Conservation (phyloP, 371 early-diverging fungal genomes). For the Rhizopus delemar region DNA sequence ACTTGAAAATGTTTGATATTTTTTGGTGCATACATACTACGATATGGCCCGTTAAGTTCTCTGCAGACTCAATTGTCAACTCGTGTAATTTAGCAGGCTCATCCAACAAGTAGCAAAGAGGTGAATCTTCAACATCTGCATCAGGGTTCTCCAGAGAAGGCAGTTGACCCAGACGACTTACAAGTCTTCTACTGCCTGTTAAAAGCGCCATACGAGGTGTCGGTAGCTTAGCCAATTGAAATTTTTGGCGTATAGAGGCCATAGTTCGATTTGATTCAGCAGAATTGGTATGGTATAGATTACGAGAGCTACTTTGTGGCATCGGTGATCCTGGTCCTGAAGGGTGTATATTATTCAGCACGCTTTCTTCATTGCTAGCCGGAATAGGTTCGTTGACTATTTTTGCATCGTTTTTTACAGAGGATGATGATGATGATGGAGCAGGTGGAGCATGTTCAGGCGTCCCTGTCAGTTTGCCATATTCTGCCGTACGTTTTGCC, state of each 20-base stretch:
- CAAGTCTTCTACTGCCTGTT: conserved; percentile 27
- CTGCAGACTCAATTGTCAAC: conserved; percentile 35
- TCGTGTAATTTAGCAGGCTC: conserved; percentile 34
- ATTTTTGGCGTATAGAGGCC: conserved; percentile 12
- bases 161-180: conserved; percentile 19
- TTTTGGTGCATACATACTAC: conserved; percentile 51
- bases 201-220: conserved; percentile 28
- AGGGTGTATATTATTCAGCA: background rate
- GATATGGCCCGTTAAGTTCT: conserved; percentile 41
- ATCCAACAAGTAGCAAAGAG: conserved; percentile 52
- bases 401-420: too few relatives aligned
- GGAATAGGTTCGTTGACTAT: too few relatives aligned
- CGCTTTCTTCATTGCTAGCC: background rate
- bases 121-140: conserved; percentile 26
- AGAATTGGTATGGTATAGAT: conserved; percentile 12
- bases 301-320: background rate
- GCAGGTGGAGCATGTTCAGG: too few relatives aligned
- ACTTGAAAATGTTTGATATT: conserved; percentile 49
- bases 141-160: conserved; percentile 25
- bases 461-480: too few relatives aligned
- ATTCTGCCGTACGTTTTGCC: conserved; percentile 1
- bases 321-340: conserved; percentile 9
- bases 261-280: conserved; percentile 17
- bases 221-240: conserved; percentile 18
- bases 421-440: background rate